Percentiles rank a stretch among this genome's conserved stretches.
These are phyloP conservation scores for Litsea cubeba DNA, from an alignment of 164 flowering plant species.

Conservation along the genomic window DNA sequence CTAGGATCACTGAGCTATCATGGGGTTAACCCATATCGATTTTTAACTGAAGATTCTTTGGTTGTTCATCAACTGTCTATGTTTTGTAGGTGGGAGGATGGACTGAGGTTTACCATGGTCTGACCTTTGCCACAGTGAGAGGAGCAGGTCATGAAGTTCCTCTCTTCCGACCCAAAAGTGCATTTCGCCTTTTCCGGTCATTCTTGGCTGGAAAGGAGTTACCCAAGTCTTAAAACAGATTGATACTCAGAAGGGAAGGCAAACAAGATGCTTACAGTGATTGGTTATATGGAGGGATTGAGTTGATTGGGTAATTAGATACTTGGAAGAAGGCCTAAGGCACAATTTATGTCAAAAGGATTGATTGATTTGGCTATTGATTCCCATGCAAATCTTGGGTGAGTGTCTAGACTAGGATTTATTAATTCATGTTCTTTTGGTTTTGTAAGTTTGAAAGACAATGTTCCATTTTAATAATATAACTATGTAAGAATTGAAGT, in stretches of 20 bases:
- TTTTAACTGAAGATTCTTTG: not conserved
- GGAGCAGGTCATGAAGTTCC: conserved; percentile 97
- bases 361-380: not conserved
- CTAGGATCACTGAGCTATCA: not conserved
- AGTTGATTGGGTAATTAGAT: not conserved
- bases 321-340: not conserved
- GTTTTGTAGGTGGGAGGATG: conserved; percentile 74
- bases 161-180: conserved; percentile 52
- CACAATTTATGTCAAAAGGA: not conserved
- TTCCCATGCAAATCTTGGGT: conserved; percentile 1
- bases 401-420: conserved; percentile 1
- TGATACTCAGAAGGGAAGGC: not conserved
- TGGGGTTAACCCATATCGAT: not conserved
- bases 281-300: not conserved
- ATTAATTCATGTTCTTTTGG: not conserved
- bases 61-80: not conserved
- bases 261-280: not conserved
- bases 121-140: conserved; percentile 81
- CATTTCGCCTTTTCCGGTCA: conserved; percentile 45
- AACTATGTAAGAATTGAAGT: not conserved
- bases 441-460: not conserved
- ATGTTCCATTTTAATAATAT: not conserved
- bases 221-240: conserved; percentile 14
- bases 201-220: conserved; percentile 40
- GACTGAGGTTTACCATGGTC: conserved; percentile 79